phyloP scores from a whole-genome alignment of 129 eudicot genomes.

The Flaveria bidentis region DNA sequence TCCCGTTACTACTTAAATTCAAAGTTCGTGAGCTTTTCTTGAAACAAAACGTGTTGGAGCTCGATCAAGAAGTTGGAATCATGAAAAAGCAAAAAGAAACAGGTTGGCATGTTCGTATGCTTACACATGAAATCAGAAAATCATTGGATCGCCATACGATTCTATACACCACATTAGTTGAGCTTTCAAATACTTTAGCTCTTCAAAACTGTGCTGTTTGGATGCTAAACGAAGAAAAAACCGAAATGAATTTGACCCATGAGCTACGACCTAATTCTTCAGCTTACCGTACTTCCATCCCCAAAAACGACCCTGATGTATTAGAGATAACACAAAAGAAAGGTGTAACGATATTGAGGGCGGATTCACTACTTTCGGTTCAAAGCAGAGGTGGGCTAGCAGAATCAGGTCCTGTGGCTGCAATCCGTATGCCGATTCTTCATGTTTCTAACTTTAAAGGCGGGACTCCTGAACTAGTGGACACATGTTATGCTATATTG shows the following conservation, averaged over 20 bases:
- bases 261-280: constrained; percentile 46
- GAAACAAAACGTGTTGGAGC: constrained; percentile 69
- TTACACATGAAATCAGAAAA: constrained; percentile 77
- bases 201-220: constrained; percentile 81
- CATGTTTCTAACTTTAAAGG: constrained; percentile 83
- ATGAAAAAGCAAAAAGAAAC: constrained; percentile 84
- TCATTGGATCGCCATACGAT: constrained; percentile 77
- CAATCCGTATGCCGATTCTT: constrained; percentile 90
- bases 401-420: constrained; percentile 78
- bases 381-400: constrained; percentile 63
- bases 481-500: constrained; percentile 66
- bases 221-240: constrained; percentile 60
- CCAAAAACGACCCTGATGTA: constrained; percentile 68
- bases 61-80: constrained; percentile 81
- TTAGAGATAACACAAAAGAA: constrained; percentile 55
- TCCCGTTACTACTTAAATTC: constrained; percentile 70
- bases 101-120: constrained; percentile 71
- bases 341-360: constrained; percentile 62
- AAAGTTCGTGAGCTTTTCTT: constrained; percentile 79
- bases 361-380: constrained; percentile 56
- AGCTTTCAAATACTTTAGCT: constrained; percentile 70
- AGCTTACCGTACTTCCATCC: constrained; percentile 38
- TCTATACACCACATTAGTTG: constrained; percentile 70
- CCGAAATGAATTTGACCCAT: constrained; percentile 69
- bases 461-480: constrained; percentile 75